Evolutionary conservation across 1,284 basidiomycete genomes (phyloP).

Genomic region (Peniophora sp.): DNA sequence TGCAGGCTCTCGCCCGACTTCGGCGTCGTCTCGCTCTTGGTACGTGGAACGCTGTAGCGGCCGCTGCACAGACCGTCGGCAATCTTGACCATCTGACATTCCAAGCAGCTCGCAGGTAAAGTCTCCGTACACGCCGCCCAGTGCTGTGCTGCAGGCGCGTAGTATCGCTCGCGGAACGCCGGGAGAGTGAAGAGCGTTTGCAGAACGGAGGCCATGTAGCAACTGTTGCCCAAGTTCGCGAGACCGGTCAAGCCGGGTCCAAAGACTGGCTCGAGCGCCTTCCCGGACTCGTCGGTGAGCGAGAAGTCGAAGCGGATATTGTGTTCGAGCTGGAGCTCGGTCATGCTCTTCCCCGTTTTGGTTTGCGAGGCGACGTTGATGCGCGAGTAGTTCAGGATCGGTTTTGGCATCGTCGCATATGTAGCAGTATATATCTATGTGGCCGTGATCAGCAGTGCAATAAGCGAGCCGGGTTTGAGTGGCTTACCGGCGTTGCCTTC

Average conservation of each 20-base stretch:
- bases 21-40: constrained; percentile 14
- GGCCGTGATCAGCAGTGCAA: no score
- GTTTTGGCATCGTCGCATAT: constrained; percentile 81
- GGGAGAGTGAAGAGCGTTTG: constrained; percentile 84
- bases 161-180: constrained; percentile 73
- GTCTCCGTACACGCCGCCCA: constrained; percentile 58
- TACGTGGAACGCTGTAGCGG: constrained; percentile 72
- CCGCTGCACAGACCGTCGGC: constrained; percentile 91
- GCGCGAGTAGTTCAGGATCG: constrained; percentile 76
- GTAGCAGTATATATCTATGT: constrained; percentile 89
- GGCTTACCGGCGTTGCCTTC: constrained; percentile 79
- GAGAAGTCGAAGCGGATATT: constrained; percentile 95
- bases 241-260: constrained; percentile 88
- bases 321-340: constrained; percentile 96
- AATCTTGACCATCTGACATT: constrained; percentile 93
- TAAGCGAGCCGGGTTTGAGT: no score
- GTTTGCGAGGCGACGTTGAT: constrained; percentile 79
- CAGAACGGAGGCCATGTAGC: constrained; percentile 94
- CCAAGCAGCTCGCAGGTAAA: constrained; percentile 80
- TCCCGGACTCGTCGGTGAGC: constrained; percentile 85
- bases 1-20: constrained; percentile 25
- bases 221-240: constrained; percentile 93
- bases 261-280: constrained; percentile 82
- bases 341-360: constrained; percentile 98
- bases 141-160: constrained; percentile 47